A percentile compares a stretch with the other conserved stretches of the same genome.
phyloP scores from a whole-genome alignment of 2,329 filamentous ascomycete genomes.

The Calonectria montana region DNA sequence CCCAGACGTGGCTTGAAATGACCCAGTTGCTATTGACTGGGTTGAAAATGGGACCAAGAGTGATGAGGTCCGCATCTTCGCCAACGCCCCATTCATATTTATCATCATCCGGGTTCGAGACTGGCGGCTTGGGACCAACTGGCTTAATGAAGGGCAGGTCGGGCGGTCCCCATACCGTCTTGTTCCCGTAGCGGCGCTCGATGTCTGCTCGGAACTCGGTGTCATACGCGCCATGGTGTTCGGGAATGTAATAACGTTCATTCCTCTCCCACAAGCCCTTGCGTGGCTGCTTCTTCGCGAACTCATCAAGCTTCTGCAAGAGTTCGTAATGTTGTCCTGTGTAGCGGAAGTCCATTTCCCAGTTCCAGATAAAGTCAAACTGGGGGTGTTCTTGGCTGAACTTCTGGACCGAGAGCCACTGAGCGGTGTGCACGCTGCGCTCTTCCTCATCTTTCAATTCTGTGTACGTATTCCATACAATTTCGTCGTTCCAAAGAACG shows the following conservation, averaged over 20 bases:
- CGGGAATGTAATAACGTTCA: slow-evolving; percentile 78
- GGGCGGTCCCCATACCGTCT: slow-evolving; percentile 75
- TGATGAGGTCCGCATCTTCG: slow-evolving; percentile 80
- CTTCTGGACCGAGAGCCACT: slow-evolving; percentile 80
- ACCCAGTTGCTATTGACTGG: slow-evolving; percentile 79
- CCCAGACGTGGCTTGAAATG: slow-evolving; percentile 74
- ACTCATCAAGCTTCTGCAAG: slow-evolving; percentile 72
- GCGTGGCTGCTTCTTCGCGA: slow-evolving; percentile 75
- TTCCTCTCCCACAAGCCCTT: slow-evolving; percentile 80
- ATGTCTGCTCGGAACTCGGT: slow-evolving; percentile 75
- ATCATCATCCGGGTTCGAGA: slow-evolving; percentile 68
- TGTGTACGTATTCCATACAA: slow-evolving; percentile 83
- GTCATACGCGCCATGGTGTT: slow-evolving; percentile 73
- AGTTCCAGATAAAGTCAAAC: slow-evolving; percentile 87
- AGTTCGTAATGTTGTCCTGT: slow-evolving; percentile 87
- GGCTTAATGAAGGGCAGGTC: slow-evolving; percentile 70
- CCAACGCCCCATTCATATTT: slow-evolving; percentile 81
- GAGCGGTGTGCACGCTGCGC: slow-evolving; percentile 67
- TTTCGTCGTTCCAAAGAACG: slow-evolving; percentile 78
- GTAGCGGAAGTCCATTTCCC: slow-evolving; percentile 85
- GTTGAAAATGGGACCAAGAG: slow-evolving; percentile 84
- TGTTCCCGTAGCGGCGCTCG: slow-evolving; percentile 61
- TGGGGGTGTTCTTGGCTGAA: slow-evolving; percentile 81
- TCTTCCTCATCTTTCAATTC: slow-evolving; percentile 72
- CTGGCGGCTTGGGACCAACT: slow-evolving; percentile 72